phyloP scores from a whole-genome alignment of 169 alveolate species.

The Theileria equi region DNA sequence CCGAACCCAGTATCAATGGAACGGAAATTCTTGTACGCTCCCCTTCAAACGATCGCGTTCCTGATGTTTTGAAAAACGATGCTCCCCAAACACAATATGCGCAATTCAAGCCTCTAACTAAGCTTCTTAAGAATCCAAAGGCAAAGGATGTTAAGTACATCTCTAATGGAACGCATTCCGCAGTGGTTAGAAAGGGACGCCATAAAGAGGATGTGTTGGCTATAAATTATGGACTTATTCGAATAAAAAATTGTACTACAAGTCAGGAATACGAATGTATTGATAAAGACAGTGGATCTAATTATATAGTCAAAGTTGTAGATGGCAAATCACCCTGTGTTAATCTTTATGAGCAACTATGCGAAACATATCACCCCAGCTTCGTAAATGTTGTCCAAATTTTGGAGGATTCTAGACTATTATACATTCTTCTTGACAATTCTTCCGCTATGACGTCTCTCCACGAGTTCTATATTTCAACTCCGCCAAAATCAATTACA shows the following conservation, averaged over 20 bases:
- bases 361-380: conserved; percentile 21
- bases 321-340: conserved; percentile 7
- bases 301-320: conserved; percentile 36
- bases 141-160: conserved; percentile 10
- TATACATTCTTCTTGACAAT: conserved; percentile 42
- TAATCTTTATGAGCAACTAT: conserved; percentile 31
- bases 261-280: conserved; percentile 54
- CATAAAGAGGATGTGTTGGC: not conserved
- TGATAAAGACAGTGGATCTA: conserved; percentile 49
- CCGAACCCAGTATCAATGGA: too few species aligned
- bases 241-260: conserved; percentile 11
- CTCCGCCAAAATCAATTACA: conserved; percentile 59
- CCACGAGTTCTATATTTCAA: conserved; percentile 42
- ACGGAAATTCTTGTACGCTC: too few species aligned
- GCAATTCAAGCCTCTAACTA: conserved; percentile 39
- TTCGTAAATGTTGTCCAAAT: conserved; percentile 37
- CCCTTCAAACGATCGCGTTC: too few species aligned
- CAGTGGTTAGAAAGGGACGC: not conserved
- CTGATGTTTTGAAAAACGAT: not conserved
- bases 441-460: conserved; percentile 10
- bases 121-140: not conserved
- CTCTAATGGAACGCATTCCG: conserved; percentile 8
- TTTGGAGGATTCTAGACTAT: conserved; percentile 25
- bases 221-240: conserved; percentile 35
- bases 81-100: conserved; percentile 35